Base-by-base conservation (phyloP, 2,329 filamentous ascomycete species). In the Paecilomyces variotii region DNA sequence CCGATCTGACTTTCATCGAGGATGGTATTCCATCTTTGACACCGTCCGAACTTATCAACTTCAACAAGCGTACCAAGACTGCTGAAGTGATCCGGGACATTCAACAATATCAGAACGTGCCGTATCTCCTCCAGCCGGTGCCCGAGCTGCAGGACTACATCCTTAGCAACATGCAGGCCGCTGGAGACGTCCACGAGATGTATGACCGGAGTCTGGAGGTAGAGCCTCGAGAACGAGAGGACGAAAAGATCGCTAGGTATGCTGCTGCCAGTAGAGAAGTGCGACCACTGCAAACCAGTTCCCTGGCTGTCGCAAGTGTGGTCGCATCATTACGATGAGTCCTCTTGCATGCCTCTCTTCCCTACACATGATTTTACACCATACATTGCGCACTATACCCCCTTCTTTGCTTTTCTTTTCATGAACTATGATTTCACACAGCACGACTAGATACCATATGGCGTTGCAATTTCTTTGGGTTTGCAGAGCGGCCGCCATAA, bases 211-310 rank as follows among this genome's bases (percentile, higher is more conserved):
- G 91, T 78, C 80, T 99, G 77, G 83, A 87, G 69, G 87, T 99
- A 61, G 94, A 99, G 74, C 94, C 94, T 62, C 85, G 94, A 69
- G 94, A 99, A 79, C 85, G 94, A 68, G 94, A 99, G 79, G 94
- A 99, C 72, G 94, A 99, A 79, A 97, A 97, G 83, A 97, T 99
- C 81, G 93, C 96, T 72, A 95, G 94, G 92, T 96, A 87, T 70
- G 84, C 72, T 62, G 65, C 62, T 63, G 60, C 62, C 56, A 62
- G 63, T 65, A 68, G 71, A 76, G 70, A 71, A 57, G 70, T 68
- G 64, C 64, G 64, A 61, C 65, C 67, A 59, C 6, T 45, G n/a
- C n/a, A 52, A 28, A 25, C 25, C 50, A 19, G 27, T 24, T 58
- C 30, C 34, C 26, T 71, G 61, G 65, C 69, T 53, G 65, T 73